Evolutionary conservation across 2,329 filamentous ascomycete genomes (phyloP).

Genomic region (Fusarium nygamai): DNA sequence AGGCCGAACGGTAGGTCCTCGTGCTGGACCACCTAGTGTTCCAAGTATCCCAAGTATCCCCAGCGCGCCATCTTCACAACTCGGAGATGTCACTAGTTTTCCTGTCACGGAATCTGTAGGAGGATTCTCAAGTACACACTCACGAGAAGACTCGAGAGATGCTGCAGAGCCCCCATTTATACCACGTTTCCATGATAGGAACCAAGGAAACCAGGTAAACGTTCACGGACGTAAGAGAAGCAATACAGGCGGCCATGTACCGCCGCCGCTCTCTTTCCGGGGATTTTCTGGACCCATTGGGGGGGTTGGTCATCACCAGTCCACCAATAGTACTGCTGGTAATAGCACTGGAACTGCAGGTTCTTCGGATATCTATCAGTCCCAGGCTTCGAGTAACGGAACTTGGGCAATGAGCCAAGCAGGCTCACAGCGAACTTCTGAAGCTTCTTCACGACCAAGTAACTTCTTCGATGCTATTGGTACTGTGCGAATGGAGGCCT

Average conservation of each 20-base stretch:
- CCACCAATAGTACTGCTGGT: constrained; percentile 66
- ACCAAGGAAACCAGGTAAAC: constrained; percentile 56
- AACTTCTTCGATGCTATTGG: constrained; percentile 89
- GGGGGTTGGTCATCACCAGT: constrained; percentile 55
- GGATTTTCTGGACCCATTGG: constrained; percentile 74
- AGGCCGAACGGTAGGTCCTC: constrained; percentile 60
- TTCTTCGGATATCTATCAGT: constrained; percentile 70
- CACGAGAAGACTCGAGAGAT: constrained; percentile 63
- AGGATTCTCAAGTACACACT: constrained; percentile 48
- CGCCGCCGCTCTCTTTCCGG: constrained; percentile 77
- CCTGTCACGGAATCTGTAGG: constrained; percentile 54
- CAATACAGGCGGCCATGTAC: constrained; percentile 82
- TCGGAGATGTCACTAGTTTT: constrained; percentile 50
- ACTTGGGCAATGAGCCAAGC: constrained; percentile 58
- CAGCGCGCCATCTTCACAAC: constrained; percentile 50
- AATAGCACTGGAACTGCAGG: constrained; percentile 67
- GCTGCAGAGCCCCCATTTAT: constrained; percentile 78
- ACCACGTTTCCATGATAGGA: constrained; percentile 72
- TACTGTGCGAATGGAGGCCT: constrained; percentile 96
- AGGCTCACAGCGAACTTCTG: constrained; percentile 63
- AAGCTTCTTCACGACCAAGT: constrained; percentile 62
- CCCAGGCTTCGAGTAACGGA: constrained; percentile 58
- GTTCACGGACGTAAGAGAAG: constrained; percentile 86
- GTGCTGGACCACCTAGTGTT: constrained; percentile 62
- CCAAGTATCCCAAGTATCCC: constrained; percentile 59